Base-by-base conservation (phyloP, 2,329 filamentous ascomycete species). In the Sordariomycetes sp. region DNA sequence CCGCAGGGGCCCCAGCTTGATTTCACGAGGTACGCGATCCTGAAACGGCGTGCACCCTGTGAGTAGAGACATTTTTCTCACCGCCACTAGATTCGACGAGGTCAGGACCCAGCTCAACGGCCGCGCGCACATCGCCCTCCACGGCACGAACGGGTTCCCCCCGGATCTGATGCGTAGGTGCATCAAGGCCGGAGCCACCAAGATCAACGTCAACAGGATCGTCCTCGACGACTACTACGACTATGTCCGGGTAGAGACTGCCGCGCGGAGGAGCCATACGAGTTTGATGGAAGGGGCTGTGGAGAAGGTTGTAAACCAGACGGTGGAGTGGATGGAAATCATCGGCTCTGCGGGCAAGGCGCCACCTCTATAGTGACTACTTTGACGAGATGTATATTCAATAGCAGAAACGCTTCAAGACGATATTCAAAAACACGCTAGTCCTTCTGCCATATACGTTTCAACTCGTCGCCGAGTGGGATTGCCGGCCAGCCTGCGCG, bases 1-100 rank as follows among this genome's bases (percentile, higher is more conserved):
- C 77, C 81, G 0, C 70, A 79, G 15, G 85, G 85, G 0, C 80
- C 84, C 24, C 73, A 77, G 66, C 67, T 86, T 20, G 84, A 87
- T 63, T 85, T 81, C 65, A 78, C 71, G 32, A 65, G 72, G 3
- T 45, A 7, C n/a, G 39, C 8, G 15, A 45, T 8, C 39, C 12
- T 42, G 17, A n/a, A 2, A n/a, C 15, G 10, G 15, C 10, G 12
- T 12, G 2, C 13, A 39, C 12, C n/a, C n/a, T 39, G 12, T 5
- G 2, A 39, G 12, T 2, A 3, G 13, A 12, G 15, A 39, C 6
- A 39, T 2, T 12, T 4, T 4, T 5, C 36, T 13, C 36, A 39
- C 13, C 12, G 12, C 13, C 36, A 10, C 36, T 39, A 39, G 36
- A 17, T 68, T 81, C 2, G 65, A 71, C n/a, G 67, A 63, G 20